A percentile compares a stretch with the other conserved stretches of the same genome.
Conservation (phyloP, 2,329 filamentous ascomycete genomes). For the Hypoxylon sp. region DNA sequence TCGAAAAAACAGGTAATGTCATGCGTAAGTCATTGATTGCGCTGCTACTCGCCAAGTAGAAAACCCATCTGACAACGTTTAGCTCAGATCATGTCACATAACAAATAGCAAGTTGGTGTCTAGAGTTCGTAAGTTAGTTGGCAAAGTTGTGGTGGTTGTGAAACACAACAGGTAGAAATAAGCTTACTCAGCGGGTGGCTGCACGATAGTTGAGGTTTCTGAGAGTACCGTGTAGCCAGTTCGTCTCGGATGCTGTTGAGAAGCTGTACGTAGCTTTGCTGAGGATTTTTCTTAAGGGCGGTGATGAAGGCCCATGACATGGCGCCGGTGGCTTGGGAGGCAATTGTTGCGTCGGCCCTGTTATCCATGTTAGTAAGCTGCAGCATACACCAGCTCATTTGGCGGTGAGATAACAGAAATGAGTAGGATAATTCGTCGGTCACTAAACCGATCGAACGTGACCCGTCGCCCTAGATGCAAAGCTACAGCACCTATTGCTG, state of each 20-base stretch:
- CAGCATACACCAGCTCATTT: background rate
- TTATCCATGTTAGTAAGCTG: slow-evolving; percentile 44
- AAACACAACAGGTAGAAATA: slow-evolving; percentile 10
- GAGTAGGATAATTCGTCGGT: background rate
- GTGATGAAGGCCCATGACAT: slow-evolving; percentile 99
- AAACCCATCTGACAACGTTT: slow-evolving; percentile 15
- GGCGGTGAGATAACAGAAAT: slow-evolving; percentile 15
- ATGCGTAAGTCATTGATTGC: slow-evolving; percentile 28
- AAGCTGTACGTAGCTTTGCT: slow-evolving; percentile 96
- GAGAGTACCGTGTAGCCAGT: slow-evolving; percentile 85
- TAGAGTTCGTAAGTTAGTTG: slow-evolving; percentile 53
- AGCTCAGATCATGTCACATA: slow-evolving; percentile 63
- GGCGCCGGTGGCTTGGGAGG: slow-evolving; percentile 90
- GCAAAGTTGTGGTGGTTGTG: slow-evolving; percentile 10
- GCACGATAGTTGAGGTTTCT: slow-evolving; percentile 96
- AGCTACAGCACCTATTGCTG: slow-evolving; percentile 55
- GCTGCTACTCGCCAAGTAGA: slow-evolving; percentile 10
- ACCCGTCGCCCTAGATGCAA: slow-evolving; percentile 63
- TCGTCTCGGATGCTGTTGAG: slow-evolving; percentile 96
- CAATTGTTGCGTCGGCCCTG: slow-evolving; percentile 91
- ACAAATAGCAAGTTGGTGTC: slow-evolving; percentile 77
- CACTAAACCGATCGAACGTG: slow-evolving; percentile 57
- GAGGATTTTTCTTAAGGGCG: slow-evolving; percentile 90
- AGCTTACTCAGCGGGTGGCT: slow-evolving; percentile 92
- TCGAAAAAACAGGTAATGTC: slow-evolving; percentile 11